Percentiles rank a stretch among this genome's conserved stretches.
These are phyloP conservation scores for Cyclospora cayetanensis DNA, from an alignment of 169 alveolate genomes.

Conservation along the genomic window DNA sequence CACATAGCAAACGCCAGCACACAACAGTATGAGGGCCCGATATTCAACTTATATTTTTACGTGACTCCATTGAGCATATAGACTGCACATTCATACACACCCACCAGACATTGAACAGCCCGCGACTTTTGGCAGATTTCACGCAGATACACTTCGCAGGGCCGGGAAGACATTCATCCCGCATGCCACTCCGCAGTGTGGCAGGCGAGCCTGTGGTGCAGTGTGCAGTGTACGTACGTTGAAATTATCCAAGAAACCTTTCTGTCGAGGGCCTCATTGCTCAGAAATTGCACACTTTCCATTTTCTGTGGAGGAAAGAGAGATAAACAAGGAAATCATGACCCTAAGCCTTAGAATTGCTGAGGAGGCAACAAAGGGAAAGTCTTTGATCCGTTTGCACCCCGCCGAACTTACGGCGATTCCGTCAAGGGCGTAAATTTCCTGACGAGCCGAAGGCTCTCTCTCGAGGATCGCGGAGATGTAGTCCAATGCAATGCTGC, in stretches of 20 bases:
- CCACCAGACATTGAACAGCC: too few relatives aligned
- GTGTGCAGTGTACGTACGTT: not conserved
- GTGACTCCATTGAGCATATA: too few relatives aligned
- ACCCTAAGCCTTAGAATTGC: not conserved
- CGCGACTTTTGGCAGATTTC: not conserved
- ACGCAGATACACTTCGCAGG: not conserved
- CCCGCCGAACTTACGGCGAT: not conserved
- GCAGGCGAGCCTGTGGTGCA: not conserved
- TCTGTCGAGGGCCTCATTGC: not conserved
- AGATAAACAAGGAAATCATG: too few relatives aligned
- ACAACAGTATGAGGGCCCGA: not conserved
- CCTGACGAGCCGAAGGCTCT: not conserved
- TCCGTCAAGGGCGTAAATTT: not conserved
- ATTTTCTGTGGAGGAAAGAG: not conserved
- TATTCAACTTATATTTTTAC: too few relatives aligned
- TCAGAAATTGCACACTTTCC: not conserved
- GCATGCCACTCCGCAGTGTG: not conserved
- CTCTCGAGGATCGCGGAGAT: not conserved
- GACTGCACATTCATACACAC: too few relatives aligned
- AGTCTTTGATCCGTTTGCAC: too few relatives aligned
- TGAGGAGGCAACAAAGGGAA: not conserved
- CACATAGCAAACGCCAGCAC: not conserved
- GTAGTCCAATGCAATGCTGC: not conserved
- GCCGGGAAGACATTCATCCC: not conserved
- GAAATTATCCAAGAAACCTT: not conserved